Base-by-base conservation (phyloP, 2,329 filamentous ascomycete genomes). In the Apiospora saccharicola region DNA sequence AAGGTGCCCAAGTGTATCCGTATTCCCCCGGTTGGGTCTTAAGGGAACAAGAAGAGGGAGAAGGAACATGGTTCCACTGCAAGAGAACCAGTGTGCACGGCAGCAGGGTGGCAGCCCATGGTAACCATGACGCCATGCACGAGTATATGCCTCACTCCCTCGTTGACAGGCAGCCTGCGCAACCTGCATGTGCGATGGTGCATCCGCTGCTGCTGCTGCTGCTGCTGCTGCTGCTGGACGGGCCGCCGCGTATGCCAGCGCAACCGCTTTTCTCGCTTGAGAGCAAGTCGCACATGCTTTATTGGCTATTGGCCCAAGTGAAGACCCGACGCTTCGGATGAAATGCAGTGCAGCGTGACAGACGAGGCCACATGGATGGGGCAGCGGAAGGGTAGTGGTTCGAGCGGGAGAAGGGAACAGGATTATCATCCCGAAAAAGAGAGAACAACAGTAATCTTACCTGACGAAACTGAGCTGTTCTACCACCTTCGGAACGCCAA, bases 401-500 rank as follows among this genome's bases (percentile, higher is more conserved):
- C 19, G 71, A 61, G 70, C 73, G 67, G 46, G 71, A 61, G 72
- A 37, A 53, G 53, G 71, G 16, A 61, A 30, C 6, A 61, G 16
- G 53, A 30, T 26, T 26, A 4, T 26, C n/a, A 4, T 37, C 26
- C 6, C 13, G 19, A n/a, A 72, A 69, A 72, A 72, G 57, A 68
- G 64, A 67, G 34, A 72, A 74, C 61, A 68, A 8, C 37, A 8
- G 10, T 37, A 7, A 3, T 72, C 91, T 85, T 82, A 94, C 92
- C 91, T 89, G 44, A 95, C 82, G 79, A 95, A 95, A 77, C 90
- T 93, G 75, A 95, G 85, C 76, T 92, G 88, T 78, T 93, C 90
- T 19, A 93, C 87, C 14, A 94, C 87, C 69, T 88, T 87, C 70
- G 85, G 83, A 67, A 91, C 83, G 46, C 86, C 85, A 47, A 83